Conservation (phyloP, 345 rosid species). For the Schrenkiella parvula region DNA sequence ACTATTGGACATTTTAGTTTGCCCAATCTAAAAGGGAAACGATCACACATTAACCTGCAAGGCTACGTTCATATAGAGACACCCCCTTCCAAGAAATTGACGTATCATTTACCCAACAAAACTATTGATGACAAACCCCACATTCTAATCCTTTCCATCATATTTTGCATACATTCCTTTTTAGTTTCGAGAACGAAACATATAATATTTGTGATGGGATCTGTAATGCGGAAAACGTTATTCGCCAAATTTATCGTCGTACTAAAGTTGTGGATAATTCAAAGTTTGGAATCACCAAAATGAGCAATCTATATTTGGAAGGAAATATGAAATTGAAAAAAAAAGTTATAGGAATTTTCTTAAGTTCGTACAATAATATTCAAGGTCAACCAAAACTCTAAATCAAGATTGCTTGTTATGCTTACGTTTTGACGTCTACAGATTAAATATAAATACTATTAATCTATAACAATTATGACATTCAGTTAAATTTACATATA, state of each 20-base stretch:
- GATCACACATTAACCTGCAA: slow-evolving; percentile 22
- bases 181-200: background rate
- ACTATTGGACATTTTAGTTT: slow-evolving; percentile 22
- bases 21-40: slow-evolving; percentile 28
- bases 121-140: background rate
- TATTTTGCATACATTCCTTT: too few relatives aligned
- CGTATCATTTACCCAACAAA: slow-evolving; percentile 8
- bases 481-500: background rate
- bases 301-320: background rate
- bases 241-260: background rate
- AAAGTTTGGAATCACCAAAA: background rate
- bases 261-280: background rate
- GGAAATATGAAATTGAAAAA: background rate
- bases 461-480: background rate
- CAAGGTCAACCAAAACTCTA: background rate
- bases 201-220: background rate
- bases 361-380: background rate
- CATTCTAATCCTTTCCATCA: background rate
- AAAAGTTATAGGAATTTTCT: background rate
- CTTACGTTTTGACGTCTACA: background rate
- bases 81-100: slow-evolving; percentile 18
- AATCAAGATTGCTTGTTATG: background rate
- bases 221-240: background rate
- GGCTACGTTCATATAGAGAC: slow-evolving; percentile 18
- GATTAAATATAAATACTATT: background rate